Evolutionary conservation across 2,329 filamentous ascomycete genomes (phyloP), one percentile per base, ranked within the genome.

Genomic region (Diaporthe citri): DNA sequence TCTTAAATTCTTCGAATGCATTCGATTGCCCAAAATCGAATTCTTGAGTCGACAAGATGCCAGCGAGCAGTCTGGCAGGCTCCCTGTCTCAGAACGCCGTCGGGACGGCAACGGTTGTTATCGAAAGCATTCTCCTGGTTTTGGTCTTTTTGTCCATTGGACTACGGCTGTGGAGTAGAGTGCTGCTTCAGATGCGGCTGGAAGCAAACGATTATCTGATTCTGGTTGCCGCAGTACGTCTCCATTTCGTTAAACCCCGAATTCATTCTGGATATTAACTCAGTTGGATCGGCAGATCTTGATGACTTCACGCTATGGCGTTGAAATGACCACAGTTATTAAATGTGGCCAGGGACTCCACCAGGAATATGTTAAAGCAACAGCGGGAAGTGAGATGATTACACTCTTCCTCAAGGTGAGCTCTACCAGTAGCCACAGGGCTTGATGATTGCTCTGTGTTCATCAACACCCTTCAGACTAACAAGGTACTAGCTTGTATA

Each of bases 311-410:
- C 62, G 62, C 22, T 66, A 66, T 39, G 43, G 62, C 3, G 28
- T 66, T 51, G 62, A 66, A 36, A 66, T 66, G 62, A 51, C 62
- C 43, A 66, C 62, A 9, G 62, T 66, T 5, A 66, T 66, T 2
- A 66, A 66, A n/a, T 66, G 62, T 17, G 62, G 62, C 4, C 62
- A 66, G 41, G 62, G 62, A n/a, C 62, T 66, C 4, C 62, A 66
- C 43, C 43, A 66, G 9, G 43, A 22, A 15, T 34, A 51, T 20
- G 62, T 66, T 5, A 12, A 36, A 31, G 62, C 43, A 9, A 66
- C 62, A 15, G 62, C 43, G 51, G 62, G 62, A 36, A 3, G 25
- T 1, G 62, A 17, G 6, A 51, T 66, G 28, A 51, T 66, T 4
- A 51, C 43, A n/a, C 20, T 51, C 13, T 66, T 66, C 28, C 62